Evolutionary conservation across 768 basidiomycete genomes (phyloP).

Genomic region (Mycena indigotica): DNA sequence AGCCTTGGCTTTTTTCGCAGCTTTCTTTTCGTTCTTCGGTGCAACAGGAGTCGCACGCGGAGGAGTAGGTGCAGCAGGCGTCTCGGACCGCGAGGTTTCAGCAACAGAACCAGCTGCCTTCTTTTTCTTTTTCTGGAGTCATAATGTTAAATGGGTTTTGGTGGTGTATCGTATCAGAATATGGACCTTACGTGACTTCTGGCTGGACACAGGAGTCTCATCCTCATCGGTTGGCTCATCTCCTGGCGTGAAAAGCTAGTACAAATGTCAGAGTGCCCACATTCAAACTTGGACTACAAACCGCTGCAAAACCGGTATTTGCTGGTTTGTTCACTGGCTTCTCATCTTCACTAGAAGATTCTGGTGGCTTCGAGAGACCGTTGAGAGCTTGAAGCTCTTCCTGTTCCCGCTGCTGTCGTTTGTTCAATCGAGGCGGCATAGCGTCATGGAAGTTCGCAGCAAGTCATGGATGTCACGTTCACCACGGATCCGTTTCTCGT

Average conservation of each 20-base stretch:
- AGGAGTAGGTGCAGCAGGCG: conserved; percentile 2
- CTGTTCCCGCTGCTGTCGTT: conserved; percentile 83
- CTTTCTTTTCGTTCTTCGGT: conserved; percentile 52
- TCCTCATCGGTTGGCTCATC: conserved; percentile 32
- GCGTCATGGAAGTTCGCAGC: background rate
- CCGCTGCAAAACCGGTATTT: conserved; percentile 46
- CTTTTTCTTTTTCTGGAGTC: conserved; percentile 51
- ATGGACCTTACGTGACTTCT: conserved; percentile 43
- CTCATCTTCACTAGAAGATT: conserved; percentile 44
- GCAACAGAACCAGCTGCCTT: conserved; percentile 30
- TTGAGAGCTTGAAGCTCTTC: conserved; percentile 73
- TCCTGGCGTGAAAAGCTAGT: conserved; percentile 46
- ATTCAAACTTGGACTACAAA: too few relatives aligned
- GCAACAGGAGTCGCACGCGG: conserved; percentile 20
- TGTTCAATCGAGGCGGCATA: conserved; percentile 78
- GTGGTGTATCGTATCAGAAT: background rate
- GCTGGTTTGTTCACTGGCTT: conserved; percentile 19
- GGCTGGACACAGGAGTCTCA: conserved; percentile 29
- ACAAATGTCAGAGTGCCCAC: too few relatives aligned
- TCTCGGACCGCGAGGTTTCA: conserved; percentile 7
- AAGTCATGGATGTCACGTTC: background rate
- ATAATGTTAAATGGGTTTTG: background rate
- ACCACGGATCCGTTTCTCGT: background rate
- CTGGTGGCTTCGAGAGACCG: conserved; percentile 32
- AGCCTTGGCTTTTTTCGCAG: conserved; percentile 62